Conservation (phyloP, 2,329 filamentous ascomycete genomes). For the Geosmithia putterillii region DNA sequence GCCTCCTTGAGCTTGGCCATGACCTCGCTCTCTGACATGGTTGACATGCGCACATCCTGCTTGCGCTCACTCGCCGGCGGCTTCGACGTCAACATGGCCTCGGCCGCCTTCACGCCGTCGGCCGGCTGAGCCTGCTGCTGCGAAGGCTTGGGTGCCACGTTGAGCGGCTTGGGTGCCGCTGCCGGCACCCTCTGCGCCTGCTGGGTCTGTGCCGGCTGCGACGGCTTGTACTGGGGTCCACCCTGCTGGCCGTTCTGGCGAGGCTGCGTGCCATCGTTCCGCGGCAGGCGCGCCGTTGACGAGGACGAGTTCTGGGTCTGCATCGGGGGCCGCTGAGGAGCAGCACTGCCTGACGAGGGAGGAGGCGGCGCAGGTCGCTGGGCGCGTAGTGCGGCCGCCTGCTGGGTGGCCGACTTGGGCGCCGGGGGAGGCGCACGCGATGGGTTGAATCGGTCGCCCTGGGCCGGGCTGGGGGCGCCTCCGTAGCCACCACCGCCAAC, state of each 20-base stretch:
- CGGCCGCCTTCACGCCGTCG: constrained; percentile 77
- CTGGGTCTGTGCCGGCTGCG: constrained; percentile 28
- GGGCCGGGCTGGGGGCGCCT: constrained; percentile 15
- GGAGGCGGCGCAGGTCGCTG: constrained; percentile 76
- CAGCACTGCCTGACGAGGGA: constrained; percentile 29
- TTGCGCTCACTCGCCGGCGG: constrained; percentile 58
- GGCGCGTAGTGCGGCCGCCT: constrained; percentile 45
- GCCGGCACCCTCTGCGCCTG: constrained; percentile 38
- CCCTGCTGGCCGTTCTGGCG: constrained; percentile 34
- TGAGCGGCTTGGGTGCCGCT: constrained; percentile 60
- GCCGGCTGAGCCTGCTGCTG: constrained; percentile 34
- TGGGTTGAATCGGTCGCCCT: constrained; percentile 70
- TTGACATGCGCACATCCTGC: constrained; percentile 96
- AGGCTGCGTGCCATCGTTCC: constrained; percentile 34
- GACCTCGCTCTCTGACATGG: constrained; percentile 92
- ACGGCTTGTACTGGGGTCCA: constrained; percentile 3
- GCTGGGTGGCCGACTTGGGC: constrained; percentile 46
- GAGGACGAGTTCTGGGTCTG: constrained; percentile 36
- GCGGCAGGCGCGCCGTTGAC: constrained; percentile 30
- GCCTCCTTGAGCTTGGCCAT: constrained; percentile 93
- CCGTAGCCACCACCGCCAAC: constrained; percentile 56
- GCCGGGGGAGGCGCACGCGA: constrained; percentile 73
- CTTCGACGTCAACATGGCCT: constrained; percentile 79
- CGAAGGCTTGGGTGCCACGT: constrained; percentile 57
- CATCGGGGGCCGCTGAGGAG: constrained; percentile 30